phyloP scores from a whole-genome alignment of 164 flowering plant genomes.

The Berberis vulgaris region DNA sequence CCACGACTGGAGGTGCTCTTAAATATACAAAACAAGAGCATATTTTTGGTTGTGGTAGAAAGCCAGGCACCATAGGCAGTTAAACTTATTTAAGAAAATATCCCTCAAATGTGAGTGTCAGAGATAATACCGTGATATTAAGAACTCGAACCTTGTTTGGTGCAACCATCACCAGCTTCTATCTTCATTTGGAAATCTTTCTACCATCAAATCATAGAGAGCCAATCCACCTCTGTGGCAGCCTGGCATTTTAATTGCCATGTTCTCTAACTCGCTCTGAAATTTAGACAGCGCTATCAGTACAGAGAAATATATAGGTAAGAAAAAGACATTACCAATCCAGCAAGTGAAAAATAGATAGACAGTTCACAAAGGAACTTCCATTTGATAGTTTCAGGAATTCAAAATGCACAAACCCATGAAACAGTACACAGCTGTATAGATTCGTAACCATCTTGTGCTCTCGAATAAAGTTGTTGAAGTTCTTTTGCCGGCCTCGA shows the following conservation, averaged over 20 bases:
- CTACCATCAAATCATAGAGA: slow-evolving; percentile 63
- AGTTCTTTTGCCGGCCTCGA: slow-evolving; percentile 48
- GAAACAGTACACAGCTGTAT: slow-evolving; percentile 62
- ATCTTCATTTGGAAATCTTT: slow-evolving; percentile 18
- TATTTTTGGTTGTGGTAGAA: too few relatives aligned
- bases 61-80: too few relatives aligned
- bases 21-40: too few relatives aligned
- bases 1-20: too few relatives aligned
- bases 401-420: slow-evolving; percentile 40
- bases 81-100: background rate
- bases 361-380: background rate
- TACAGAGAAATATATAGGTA: background rate
- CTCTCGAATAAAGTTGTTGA: slow-evolving; percentile 53
- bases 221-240: slow-evolving; percentile 93
- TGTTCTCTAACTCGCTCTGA: slow-evolving; percentile 55
- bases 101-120: background rate
- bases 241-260: slow-evolving; percentile 84
- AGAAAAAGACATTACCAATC: background rate
- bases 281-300: slow-evolving; percentile 8
- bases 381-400: background rate
- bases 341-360: background rate
- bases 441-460: slow-evolving; percentile 90
- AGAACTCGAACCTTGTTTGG: background rate
- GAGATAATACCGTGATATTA: background rate
- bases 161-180: background rate